Conservation (phyloP, 2,329 filamentous ascomycete species). For the Sarocladium strictum region DNA sequence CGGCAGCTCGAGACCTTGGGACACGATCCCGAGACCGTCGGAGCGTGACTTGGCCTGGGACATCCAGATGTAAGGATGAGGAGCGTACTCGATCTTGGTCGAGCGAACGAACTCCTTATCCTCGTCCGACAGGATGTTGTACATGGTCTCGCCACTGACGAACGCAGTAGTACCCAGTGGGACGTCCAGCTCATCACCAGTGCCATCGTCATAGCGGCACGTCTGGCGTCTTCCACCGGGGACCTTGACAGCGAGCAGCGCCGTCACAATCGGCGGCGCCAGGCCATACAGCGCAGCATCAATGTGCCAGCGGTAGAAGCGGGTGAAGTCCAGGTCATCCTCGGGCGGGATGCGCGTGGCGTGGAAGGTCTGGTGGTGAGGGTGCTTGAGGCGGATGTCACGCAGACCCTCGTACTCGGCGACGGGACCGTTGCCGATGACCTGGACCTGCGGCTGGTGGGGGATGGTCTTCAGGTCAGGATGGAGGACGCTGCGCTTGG, state of each 20-base stretch:
- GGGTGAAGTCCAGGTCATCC: slow-evolving; percentile 44
- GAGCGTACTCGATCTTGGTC: slow-evolving; percentile 67
- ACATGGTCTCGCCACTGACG: slow-evolving; percentile 65
- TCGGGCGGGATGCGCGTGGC: slow-evolving; percentile 51
- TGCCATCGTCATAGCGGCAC: slow-evolving; percentile 68
- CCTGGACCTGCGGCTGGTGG: slow-evolving; percentile 68
- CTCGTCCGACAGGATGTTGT: slow-evolving; percentile 55
- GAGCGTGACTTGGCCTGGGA: slow-evolving; percentile 58
- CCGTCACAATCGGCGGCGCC: slow-evolving; percentile 68
- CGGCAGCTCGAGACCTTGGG: slow-evolving; percentile 58
- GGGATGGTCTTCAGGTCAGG: slow-evolving; percentile 77
- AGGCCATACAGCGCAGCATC: slow-evolving; percentile 72
- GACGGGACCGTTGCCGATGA: slow-evolving; percentile 71
- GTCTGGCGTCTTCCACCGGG: slow-evolving; percentile 61
- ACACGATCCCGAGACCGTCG: slow-evolving; percentile 66
- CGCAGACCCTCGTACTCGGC: slow-evolving; percentile 63
- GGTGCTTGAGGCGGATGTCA: slow-evolving; percentile 64
- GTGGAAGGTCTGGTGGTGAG: slow-evolving; percentile 75
- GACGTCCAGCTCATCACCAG: slow-evolving; percentile 58
- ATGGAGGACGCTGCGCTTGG: slow-evolving; percentile 60
- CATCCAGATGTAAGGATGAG: slow-evolving; percentile 83
- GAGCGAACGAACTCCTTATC: slow-evolving; percentile 63
- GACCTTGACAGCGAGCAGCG: slow-evolving; percentile 67
- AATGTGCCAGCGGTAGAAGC: slow-evolving; percentile 75
- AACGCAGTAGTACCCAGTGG: slow-evolving; percentile 74